Base-by-base conservation (phyloP, 495 filamentous ascomycete species). In the Lophiostoma macrostomum region DNA sequence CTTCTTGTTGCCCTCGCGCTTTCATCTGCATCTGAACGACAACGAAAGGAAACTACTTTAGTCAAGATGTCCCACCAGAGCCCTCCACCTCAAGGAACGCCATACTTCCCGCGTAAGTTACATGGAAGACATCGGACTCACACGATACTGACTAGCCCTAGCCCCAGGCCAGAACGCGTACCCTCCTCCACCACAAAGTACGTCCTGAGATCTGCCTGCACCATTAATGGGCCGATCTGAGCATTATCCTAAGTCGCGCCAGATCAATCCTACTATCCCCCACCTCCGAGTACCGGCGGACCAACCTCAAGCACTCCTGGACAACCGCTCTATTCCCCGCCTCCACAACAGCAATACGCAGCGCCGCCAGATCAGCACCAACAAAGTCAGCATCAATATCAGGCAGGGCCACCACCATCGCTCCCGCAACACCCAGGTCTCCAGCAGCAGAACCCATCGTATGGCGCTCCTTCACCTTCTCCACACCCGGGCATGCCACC, bases 361-460 rank as follows among this genome's bases (percentile, higher is more conserved):
- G 57, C 44, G n/a, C 56, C 46, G n/a, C 50, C 51, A 1, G 52
- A 54, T 28, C 46, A 49, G 4, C 35, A 39, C n/a, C 30, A 45
- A 6, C 69, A 37, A 32, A 65, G 47, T 25, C 70, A 61, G 38
- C 68, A 72, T 23, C 74, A 72, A 48, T 70, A 73, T 29, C 43
- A 24, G 7, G 10, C 23, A 14, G 32, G 40, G 24, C 50, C 24
- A 38, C 41, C 31, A n/a, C 50, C 44, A 7, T 25, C 25, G 6
- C 48, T 38, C n/a, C 51, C 31, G 8, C 35, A 40, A 19, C 37
- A 37, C 18, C 69, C 38, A 32, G 64, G 44, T 34, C 71, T 60
- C 32, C 68, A 72, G 25, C 74, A 73, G 50, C 73, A 74, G 32
- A 19, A 14, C 8, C 28, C 38, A 3, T 39, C 38, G 16, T 58